These are phyloP conservation scores for Aspergillus transmontanensis DNA, from an alignment of 2,329 filamentous ascomycete genomes.

Conservation along the genomic window DNA sequence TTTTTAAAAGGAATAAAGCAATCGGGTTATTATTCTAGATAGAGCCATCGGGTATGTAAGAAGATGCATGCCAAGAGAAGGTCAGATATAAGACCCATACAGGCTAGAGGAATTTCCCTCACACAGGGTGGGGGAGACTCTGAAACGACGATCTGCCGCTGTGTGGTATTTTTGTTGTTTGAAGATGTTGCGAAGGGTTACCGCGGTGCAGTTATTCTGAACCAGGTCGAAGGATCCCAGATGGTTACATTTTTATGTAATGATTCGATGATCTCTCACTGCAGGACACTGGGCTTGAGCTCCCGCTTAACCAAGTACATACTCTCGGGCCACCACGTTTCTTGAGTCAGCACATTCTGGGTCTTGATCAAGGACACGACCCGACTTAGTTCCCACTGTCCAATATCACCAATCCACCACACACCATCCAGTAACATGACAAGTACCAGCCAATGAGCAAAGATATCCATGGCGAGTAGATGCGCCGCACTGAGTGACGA, in stretches of 20 bases:
- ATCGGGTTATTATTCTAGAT: too few species aligned
- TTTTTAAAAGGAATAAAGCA: too few species aligned
- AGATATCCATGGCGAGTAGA: slow-evolving; percentile 27
- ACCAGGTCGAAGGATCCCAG: slow-evolving; percentile 11
- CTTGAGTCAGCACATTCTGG: slow-evolving; percentile 11
- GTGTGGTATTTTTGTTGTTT: too few species aligned
- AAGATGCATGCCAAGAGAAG: too few species aligned
- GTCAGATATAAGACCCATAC: too few species aligned
- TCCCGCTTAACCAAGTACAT: slow-evolving; percentile 25
- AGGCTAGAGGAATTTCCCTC: too few species aligned
- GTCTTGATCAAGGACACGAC: slow-evolving; percentile 25
- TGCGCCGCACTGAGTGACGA: slow-evolving; percentile 14
- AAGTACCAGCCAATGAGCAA: slow-evolving; percentile 38
- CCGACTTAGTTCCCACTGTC: slow-evolving; percentile 27
- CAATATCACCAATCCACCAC: slow-evolving; percentile 38
- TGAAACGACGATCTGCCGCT: too few species aligned
- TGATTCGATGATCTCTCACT: background rate
- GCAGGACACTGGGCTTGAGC: slow-evolving; percentile 10
- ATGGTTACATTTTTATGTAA: slow-evolving; percentile 3
- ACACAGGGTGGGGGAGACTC: too few species aligned
- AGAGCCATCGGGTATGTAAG: too few species aligned
- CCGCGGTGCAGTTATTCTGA: too few species aligned
- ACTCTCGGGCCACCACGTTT: slow-evolving; percentile 30
- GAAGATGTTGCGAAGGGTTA: too few species aligned
- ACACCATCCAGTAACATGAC: slow-evolving; percentile 34